Evolutionary conservation across 2,329 filamentous ascomycete species (phyloP), one percentile per base, ranked within the genome.

Genomic region (Cladosporium austrohemisphaericum): DNA sequence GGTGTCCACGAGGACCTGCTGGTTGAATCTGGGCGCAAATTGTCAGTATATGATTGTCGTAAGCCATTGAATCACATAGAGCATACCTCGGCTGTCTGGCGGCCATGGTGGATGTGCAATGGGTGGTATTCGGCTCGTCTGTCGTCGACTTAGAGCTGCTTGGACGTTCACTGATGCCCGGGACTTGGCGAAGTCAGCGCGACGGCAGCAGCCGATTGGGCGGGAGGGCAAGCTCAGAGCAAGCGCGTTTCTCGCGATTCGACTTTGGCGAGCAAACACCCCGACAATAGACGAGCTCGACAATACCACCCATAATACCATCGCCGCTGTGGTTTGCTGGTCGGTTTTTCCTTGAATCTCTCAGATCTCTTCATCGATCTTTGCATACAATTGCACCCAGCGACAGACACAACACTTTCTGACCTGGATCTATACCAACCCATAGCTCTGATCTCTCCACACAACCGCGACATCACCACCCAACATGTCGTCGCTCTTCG

Each of bases 1-100:
- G 66, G 88, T 93, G 79, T 98, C 93, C 77, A 93, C 81, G 74
- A 97, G 87, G 76, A 87, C 79, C 69, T 90, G 78, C 76, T 95
- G 88, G 76, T 89, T 90, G 85, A 97, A 97, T 71, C 93, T 97
- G 72, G 55, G 55, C 41, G n/a, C 9, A n/a, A 33, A 7, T 23
- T 18, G 33, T 47, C 9, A 20, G 25, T 25, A 31, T 29, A 26
- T 36, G 49, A 9, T 40, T 25, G 3, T 11, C 2, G 7, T 18
- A 28, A 5, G 5, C 16, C 14, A 3, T 11, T 22, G 13, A 14
- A 28, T 10, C 69, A 71, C 47, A 8, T 13, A 14, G 11, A n/a
- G 13, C 33, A 31, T 75, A 83, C 81, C 77, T 70, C 63, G 81
- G 76, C 68, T 80, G 76, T 65, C 81, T 73, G 65, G 74, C 69